Base-by-base conservation (phyloP, 2,329 filamentous ascomycete species). In the Fusarium torulosum region DNA sequence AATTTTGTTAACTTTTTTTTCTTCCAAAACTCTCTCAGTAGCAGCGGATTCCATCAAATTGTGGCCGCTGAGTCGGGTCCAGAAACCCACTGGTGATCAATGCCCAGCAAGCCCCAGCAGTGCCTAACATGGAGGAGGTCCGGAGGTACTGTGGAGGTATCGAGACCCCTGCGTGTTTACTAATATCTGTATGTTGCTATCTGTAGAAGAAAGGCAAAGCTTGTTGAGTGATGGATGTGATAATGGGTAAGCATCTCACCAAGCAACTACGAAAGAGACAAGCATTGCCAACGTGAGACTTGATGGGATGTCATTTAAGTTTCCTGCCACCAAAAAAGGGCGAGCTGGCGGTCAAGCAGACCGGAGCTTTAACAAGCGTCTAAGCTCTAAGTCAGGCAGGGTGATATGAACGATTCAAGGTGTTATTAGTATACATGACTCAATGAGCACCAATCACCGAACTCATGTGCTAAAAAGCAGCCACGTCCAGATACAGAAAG, bases 61-160 rank as follows among this genome's bases (percentile, higher is more conserved):
- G 37, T 63, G 62, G 65, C 53, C 41, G 46, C 67, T 50, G 62
- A 61, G 53, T 57, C 38, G 70, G 65, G 70, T 59, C 53, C 55
- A 59, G 59, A 20, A 54, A 54, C 56, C 70, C 57, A 51, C 59
- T 42, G 37, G 66, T 69, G 70, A 70, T 62, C 70, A 72, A 72
- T 71, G 70, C 70, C 68, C 49, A 64, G 50, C 70, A 63, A 59
- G 57, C 66, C 55, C 56, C 54, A 64, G 50, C 58, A 66, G 53
- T 66, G 67, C 69, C 69, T 69, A 68, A 70, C 59, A 53, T 62
- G 33, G 33, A 35, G 14, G 33, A 53, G 27, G 19, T 53, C 20
- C 33, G 45, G 37, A 62, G 57, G 56, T 33, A 59, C 61, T 63
- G 46, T 44, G 60, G 64, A 37, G 47, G 43, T 60, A 59, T 47